Evolutionary conservation across 257 asterid species (phyloP).

Genomic region (Apocynum venetum): DNA sequence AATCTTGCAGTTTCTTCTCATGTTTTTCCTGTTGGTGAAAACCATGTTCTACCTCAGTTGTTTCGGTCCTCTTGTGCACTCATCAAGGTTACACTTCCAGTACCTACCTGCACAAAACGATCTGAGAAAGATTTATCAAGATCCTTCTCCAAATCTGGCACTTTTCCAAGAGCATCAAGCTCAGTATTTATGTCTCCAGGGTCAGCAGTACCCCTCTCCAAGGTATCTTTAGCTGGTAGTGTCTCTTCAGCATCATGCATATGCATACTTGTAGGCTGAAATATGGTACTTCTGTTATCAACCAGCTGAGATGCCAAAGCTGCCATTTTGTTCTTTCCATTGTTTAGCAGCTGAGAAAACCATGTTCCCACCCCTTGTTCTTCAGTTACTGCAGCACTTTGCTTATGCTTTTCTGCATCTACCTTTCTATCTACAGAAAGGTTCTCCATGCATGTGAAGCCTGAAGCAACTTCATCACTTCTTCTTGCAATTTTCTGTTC

Average conservation of each 20-base stretch:
- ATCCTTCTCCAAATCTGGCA: constrained; percentile 23
- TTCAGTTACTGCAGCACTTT: constrained; percentile 38
- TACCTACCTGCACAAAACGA: constrained; percentile 9
- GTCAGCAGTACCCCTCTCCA: constrained; percentile 22
- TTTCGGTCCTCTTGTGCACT: constrained; percentile 27
- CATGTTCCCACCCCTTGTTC: constrained; percentile 27
- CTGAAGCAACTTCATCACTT: constrained; percentile 27
- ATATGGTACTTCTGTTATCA: constrained; percentile 23
- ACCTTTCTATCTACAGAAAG: constrained; percentile 20
- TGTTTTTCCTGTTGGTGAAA: constrained; percentile 23
- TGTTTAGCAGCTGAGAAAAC: constrained; percentile 33
- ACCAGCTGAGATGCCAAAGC: constrained; percentile 38
- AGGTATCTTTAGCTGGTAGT: constrained; percentile 20
- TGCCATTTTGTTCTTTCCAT: constrained; percentile 30
- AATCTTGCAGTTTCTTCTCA: constrained; percentile 21
- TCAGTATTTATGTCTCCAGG: constrained; percentile 18
- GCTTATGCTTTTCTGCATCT: constrained; percentile 23
- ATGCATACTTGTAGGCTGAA: constrained; percentile 22
- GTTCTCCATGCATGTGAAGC: constrained; percentile 24
- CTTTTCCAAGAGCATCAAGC: constrained; percentile 24
- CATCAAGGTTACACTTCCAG: constrained; percentile 22
- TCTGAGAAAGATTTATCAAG: constrained; percentile 20
- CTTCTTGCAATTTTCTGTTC: constrained; percentile 22
- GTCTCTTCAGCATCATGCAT: constrained; percentile 21
- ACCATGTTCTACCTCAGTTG: constrained; percentile 21